These are phyloP conservation scores for Podaxis pistillaris DNA, from an alignment of 768 basidiomycete species.

Conservation along the genomic window DNA sequence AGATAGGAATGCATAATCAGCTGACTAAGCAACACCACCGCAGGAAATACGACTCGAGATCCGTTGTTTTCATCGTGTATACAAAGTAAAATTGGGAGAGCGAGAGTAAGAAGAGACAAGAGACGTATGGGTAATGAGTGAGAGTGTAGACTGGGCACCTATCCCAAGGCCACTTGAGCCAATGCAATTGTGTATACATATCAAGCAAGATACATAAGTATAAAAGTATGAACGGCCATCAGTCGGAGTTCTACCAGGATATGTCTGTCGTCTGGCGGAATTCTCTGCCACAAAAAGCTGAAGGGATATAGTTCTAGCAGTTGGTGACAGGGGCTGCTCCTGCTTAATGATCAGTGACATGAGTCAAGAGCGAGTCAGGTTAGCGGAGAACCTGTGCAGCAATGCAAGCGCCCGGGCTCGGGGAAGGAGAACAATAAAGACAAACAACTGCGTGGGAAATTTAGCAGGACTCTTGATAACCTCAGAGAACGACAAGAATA, in stretches of 20 bases:
- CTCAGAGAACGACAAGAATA: background rate
- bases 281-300: too few relatives aligned
- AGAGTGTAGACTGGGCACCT: too few relatives aligned
- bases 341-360: background rate
- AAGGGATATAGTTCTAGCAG: background rate
- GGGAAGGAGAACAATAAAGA: constrained; percentile 12
- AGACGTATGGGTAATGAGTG: too few relatives aligned
- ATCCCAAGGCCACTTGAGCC: too few relatives aligned
- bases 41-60: background rate
- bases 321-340: background rate
- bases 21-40: constrained; percentile 7
- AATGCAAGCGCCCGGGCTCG: constrained; percentile 2
- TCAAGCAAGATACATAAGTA: background rate
- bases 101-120: too few relatives aligned
- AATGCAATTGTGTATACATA: background rate
- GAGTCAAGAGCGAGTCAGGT: constrained; percentile 9
- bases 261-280: background rate
- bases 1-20: background rate
- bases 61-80: background rate
- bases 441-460: background rate
- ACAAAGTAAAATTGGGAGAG: too few relatives aligned
- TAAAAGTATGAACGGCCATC: background rate
- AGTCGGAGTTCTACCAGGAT: constrained; percentile 6
- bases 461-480: background rate
- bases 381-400: constrained; percentile 4